A percentile compares a stretch with the other conserved stretches of the same genome.
These are phyloP conservation scores for Hanseniaspora pseudoguilliermondii DNA, from an alignment of 805 yeast genomes.

Conservation along the genomic window DNA sequence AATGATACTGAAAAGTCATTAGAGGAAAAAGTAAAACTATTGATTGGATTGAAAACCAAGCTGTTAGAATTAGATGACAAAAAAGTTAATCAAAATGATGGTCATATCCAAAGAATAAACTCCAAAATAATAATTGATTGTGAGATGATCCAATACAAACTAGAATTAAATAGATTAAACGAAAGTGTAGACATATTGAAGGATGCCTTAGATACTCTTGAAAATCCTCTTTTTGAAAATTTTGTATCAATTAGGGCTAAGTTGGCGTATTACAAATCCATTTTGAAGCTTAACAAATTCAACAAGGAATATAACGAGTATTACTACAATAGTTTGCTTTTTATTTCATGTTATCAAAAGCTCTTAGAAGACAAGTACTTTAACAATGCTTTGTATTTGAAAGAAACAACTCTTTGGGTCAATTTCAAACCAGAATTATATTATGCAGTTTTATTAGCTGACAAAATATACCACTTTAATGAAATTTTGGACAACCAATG, in stretches of 20 bases:
- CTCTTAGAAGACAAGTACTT: conserved; percentile 12
- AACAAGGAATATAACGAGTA: conserved; percentile 68
- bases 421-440: conserved; percentile 62
- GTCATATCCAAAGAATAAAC: conserved; percentile 33
- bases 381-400: conserved; percentile 18
- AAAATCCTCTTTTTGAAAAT: conserved; percentile 31
- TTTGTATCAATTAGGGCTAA: conserved; percentile 51
- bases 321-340: conserved; percentile 70
- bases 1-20: conserved; percentile 25
- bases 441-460: conserved; percentile 80
- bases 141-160: conserved; percentile 62
- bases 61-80: conserved; percentile 31
- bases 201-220: conserved; percentile 44
- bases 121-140: conserved; percentile 49
- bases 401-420: conserved; percentile 32
- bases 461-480: conserved; percentile 87
- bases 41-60: conserved; percentile 34
- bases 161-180: conserved; percentile 41
- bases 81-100: conserved; percentile 25
- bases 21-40: conserved; percentile 40
- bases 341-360: conserved; percentile 43
- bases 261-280: conserved; percentile 72
- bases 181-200: conserved; percentile 61
- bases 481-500: conserved; percentile 78
- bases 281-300: conserved; percentile 60